Percentiles rank a stretch among this genome's conserved stretches.
These are phyloP conservation scores for Bipolaris sorokiniana DNA, from an alignment of 2,329 filamentous ascomycete species.

Conservation along the genomic window DNA sequence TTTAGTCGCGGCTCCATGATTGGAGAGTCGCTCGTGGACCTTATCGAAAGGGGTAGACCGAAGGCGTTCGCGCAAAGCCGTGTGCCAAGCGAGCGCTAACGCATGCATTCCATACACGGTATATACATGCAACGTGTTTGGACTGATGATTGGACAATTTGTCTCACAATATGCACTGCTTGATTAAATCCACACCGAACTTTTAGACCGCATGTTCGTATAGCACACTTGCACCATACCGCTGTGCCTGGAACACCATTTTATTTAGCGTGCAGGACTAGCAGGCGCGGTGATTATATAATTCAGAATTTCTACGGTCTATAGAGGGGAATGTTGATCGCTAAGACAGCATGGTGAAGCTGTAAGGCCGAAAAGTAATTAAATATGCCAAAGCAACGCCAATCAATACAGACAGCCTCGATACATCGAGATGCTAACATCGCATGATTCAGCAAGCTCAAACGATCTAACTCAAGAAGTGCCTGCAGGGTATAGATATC, in stretches of 20 bases:
- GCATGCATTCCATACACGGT: neutral
- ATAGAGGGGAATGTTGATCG: constrained; percentile 5
- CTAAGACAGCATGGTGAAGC: neutral
- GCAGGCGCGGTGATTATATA: neutral
- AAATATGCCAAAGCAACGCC: constrained; percentile 13
- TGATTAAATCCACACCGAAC: neutral
- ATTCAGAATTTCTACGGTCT: constrained; percentile 1
- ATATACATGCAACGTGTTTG: neutral
- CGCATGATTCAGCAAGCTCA: constrained; percentile 3
- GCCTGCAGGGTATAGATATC: constrained; percentile 6
- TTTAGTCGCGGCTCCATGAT: constrained; percentile 17
- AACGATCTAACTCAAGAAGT: constrained; percentile 5
- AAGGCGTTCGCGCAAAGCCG: constrained; percentile 9
- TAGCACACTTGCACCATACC: neutral
- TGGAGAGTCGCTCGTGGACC: constrained; percentile 12
- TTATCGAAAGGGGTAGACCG: constrained; percentile 13
- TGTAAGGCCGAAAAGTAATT: constrained; percentile 1
- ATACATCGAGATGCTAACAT: constrained; percentile 8
- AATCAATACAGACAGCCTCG: constrained; percentile 6
- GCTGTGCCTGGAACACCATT: neutral
- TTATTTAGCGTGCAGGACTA: neutral
- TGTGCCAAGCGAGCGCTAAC: constrained; percentile 15
- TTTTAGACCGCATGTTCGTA: too few relatives aligned
- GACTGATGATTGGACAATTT: neutral
- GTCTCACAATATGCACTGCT: neutral